These are phyloP conservation scores for Rhodosporidiobolus odoratus DNA, from an alignment of 768 basidiomycete genomes.

Conservation along the genomic window DNA sequence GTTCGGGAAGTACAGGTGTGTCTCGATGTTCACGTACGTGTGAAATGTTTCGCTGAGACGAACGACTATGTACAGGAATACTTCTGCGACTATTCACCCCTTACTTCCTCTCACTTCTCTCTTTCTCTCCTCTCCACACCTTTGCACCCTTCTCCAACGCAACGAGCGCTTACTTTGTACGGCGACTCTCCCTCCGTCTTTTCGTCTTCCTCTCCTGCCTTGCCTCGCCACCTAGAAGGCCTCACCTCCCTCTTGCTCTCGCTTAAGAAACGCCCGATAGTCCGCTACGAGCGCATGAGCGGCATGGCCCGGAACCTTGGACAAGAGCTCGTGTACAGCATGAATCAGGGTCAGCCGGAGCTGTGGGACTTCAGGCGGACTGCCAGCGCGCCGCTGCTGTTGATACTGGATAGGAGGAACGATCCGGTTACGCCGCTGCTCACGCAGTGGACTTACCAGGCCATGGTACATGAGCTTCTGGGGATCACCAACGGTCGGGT, in stretches of 20 bases:
- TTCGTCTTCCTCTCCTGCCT: slow-evolving; percentile 50
- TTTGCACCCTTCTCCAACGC: slow-evolving; percentile 47
- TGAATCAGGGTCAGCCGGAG: slow-evolving; percentile 66
- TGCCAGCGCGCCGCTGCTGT: slow-evolving; percentile 76
- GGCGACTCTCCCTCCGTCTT: slow-evolving; percentile 67
- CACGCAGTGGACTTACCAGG: slow-evolving; percentile 99
- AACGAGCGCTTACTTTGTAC: slow-evolving; percentile 54
- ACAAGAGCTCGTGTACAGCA: slow-evolving; percentile 75
- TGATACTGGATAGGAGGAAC: slow-evolving; percentile 90
- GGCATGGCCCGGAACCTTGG: slow-evolving; percentile 85
- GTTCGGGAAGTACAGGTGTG: slow-evolving; percentile 92
- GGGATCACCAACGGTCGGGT: slow-evolving; percentile 93
- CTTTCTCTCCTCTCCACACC: slow-evolving; percentile 67
- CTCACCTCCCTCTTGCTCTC: slow-evolving; percentile 81
- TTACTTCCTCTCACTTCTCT: slow-evolving; percentile 80
- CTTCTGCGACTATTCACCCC: slow-evolving; percentile 90
- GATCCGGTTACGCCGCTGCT: slow-evolving; percentile 94
- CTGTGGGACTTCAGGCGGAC: slow-evolving; percentile 89
- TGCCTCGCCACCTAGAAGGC: slow-evolving; percentile 73
- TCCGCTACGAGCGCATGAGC: slow-evolving; percentile 91
- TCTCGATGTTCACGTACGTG: too few species aligned
- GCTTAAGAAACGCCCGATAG: slow-evolving; percentile 89
- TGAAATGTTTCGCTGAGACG: too few species aligned
- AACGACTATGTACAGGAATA: slow-evolving; percentile 61
- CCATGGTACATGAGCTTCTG: slow-evolving; percentile 95